Base-by-base conservation (phyloP, 164 flowering plant genomes). In the Vitis rotundifolia region DNA sequence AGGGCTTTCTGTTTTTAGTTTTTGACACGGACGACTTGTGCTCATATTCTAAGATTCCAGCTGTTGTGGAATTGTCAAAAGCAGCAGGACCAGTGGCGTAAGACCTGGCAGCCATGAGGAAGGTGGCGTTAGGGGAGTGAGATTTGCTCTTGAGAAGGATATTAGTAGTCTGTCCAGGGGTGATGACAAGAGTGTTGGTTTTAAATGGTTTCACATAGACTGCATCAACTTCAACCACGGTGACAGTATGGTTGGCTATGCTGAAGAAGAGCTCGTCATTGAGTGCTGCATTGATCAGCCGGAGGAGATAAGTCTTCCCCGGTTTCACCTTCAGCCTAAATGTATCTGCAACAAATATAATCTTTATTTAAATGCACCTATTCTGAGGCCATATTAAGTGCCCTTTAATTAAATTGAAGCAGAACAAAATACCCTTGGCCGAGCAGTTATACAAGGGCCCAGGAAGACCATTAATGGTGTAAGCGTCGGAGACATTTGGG, bases 151-250 rank as follows among this genome's bases (percentile, higher is more conserved):
- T 77, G 77, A 91, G 86, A 31, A 91, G 91, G 31, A 90, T 88
- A 59, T 89, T 86, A 11, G 86, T 82, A 71, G 97, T 92, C 53
- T 90, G 97, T 5, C 97, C 97, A 0, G 97, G 93, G 1, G 92
- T 77, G 61, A 92, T 83, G 22, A 90, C 82, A 13, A 92, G 49
- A 0, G 67, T 75, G 5, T 77, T 72, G 0, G 91, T 86, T 2
- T 71, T 61, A 31, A 89, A 88, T n/a, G 97, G 97, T 61, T 90
- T 92, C 0, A 83, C 77, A 29, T 92, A 92, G 51, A 76, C 68
- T 0, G 95, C 95, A 26, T 92, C 97, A 0, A 82, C 84, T 11
- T 87, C 93, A 0, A 92, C 93, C 0, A 89, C 84, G 0, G 86
- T 89, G 52, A 91, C 67, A 4, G 81, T 75, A 74, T 92, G 95